phyloP scores from a whole-genome alignment of 257 asterid species.

The Lantana camara region DNA sequence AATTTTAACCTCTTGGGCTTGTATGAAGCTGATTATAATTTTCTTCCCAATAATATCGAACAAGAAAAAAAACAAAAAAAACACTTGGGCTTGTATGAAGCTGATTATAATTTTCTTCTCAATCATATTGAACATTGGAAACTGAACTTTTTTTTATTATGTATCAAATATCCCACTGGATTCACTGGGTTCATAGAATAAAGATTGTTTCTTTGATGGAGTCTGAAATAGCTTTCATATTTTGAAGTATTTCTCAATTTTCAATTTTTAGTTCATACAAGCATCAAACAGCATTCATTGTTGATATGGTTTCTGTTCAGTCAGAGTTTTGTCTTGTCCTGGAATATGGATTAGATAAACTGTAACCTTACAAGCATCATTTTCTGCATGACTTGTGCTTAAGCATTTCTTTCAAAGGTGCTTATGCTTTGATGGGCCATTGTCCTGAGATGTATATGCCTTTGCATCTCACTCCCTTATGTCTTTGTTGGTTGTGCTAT shows the following conservation, averaged over 20 bases:
- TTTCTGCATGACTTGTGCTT: slow-evolving; percentile 1
- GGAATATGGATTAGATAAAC: background rate
- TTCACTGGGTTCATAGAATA: background rate
- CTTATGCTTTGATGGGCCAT: background rate
- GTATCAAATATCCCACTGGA: background rate
- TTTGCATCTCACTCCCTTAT: slow-evolving; percentile 4
- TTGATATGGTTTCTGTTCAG: slow-evolving; percentile 4
- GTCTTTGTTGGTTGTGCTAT: slow-evolving; percentile 20
- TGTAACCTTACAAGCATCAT: background rate
- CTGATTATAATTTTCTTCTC: slow-evolving; percentile 7
- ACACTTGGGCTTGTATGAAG: background rate
- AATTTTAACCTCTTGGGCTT: background rate
- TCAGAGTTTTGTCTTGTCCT: too few relatives aligned
- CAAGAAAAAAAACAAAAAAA: too few relatives aligned
- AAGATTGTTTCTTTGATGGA: background rate
- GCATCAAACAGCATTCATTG: background rate
- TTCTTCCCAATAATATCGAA: background rate
- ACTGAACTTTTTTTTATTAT: background rate
- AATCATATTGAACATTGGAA: background rate
- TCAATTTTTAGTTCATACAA: slow-evolving; percentile 1
- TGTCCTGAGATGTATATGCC: background rate
- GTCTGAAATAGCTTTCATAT: background rate
- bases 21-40: background rate
- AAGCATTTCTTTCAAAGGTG: slow-evolving; percentile 11
- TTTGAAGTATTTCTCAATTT: background rate